A percentile compares a stretch with the other conserved stretches of the same genome.
Evolutionary conservation across 2,329 filamentous ascomycete species (phyloP).

Genomic region (Orbilia blumenaviensis): DNA sequence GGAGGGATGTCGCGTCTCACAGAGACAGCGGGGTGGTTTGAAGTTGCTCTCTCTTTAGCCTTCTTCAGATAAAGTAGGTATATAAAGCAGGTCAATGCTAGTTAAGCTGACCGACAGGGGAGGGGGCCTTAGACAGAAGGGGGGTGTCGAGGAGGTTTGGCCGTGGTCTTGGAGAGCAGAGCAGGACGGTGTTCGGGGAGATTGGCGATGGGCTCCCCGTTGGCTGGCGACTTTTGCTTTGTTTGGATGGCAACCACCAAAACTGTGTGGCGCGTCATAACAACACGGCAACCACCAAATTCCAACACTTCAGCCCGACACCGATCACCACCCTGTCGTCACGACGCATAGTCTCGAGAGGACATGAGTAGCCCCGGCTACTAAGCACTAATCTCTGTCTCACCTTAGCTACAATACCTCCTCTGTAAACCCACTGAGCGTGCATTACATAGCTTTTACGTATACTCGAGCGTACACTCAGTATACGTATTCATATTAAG

Average conservation of each 20-base stretch:
- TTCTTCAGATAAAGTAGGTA: neutral
- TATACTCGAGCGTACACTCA: too few relatives aligned
- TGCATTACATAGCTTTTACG: too few relatives aligned
- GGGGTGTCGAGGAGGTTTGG: neutral
- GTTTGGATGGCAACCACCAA: constrained; percentile 32
- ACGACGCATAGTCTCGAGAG: too few relatives aligned
- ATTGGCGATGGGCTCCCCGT: constrained; percentile 9
- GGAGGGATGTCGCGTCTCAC: constrained; percentile 39
- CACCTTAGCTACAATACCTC: too few relatives aligned
- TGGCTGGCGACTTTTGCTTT: constrained; percentile 34
- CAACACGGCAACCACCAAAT: constrained; percentile 18
- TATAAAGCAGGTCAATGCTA: too few relatives aligned
- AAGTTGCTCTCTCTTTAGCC: neutral
- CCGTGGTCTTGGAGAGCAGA: neutral
- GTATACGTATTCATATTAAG: too few relatives aligned
- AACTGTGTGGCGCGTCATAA: constrained; percentile 43
- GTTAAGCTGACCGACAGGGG: neutral
- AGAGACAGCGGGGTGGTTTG: constrained; percentile 30
- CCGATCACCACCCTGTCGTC: neutral
- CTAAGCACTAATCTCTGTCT: too few relatives aligned
- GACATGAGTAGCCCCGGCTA: too few relatives aligned
- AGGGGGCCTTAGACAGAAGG: neutral
- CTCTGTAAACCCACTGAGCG: too few relatives aligned
- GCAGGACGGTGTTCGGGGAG: constrained; percentile 2
- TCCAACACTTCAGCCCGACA: neutral